These are phyloP conservation scores for Nemania serpens DNA, from an alignment of 2,329 filamentous ascomycete species.

Conservation along the genomic window DNA sequence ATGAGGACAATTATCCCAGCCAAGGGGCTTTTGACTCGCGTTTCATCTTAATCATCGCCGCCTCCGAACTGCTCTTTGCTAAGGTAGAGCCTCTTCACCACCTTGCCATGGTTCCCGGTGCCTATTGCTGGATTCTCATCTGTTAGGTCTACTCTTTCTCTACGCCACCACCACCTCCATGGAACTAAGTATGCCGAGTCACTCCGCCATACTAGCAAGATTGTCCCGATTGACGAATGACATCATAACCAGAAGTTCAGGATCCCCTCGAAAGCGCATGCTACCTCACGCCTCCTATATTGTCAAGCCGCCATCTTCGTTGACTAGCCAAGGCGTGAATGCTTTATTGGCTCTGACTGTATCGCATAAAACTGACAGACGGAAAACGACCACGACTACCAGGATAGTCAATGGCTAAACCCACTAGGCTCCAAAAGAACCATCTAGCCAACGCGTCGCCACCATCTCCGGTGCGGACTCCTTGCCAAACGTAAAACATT, in stretches of 20 bases:
- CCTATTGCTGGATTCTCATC: not conserved
- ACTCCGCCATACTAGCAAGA: not conserved
- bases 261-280: not conserved
- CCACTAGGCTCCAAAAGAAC: not conserved
- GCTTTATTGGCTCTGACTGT: not conserved
- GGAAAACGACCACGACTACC: not conserved
- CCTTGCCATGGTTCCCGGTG: not conserved
- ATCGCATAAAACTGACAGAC: not conserved
- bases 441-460: too few relatives aligned
- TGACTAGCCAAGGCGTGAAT: not conserved
- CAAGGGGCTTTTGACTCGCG: not conserved
- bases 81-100: not conserved
- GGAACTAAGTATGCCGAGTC: not conserved
- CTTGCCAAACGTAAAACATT: not conserved
- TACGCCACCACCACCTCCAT: not conserved
- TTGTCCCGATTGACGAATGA: not conserved
- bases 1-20: not conserved
- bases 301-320: not conserved
- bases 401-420: not conserved
- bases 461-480: not conserved
- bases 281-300: not conserved
- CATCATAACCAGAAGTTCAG: not conserved
- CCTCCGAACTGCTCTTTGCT: not conserved
- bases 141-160: not conserved
- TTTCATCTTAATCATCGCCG: not conserved